These are phyloP conservation scores for Coemansia sp. DNA, from an alignment of 192 early-diverging fungal genomes.

Conservation along the genomic window DNA sequence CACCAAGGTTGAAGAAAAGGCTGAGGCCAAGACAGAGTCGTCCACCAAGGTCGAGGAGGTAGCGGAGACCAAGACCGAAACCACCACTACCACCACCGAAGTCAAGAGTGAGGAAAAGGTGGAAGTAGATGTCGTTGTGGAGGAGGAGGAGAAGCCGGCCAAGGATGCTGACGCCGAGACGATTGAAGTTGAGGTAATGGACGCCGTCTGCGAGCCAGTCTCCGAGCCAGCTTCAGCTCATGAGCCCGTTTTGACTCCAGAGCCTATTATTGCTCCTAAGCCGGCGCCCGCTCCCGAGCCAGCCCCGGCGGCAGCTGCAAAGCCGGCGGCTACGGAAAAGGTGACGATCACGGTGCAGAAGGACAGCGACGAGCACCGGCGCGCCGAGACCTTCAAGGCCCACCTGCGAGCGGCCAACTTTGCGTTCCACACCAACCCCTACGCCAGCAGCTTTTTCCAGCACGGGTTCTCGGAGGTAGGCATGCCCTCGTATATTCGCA, in stretches of 20 bases:
- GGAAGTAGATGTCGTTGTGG: constrained; percentile 1
- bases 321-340: too few species aligned
- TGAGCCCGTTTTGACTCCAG: constrained; percentile 1
- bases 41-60: constrained; percentile 1
- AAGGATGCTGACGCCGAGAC: constrained; percentile 2
- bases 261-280: constrained; percentile 11
- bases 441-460: constrained; percentile 39
- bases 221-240: neutral
- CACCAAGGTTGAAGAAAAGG: neutral
- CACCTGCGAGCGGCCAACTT: constrained; percentile 24
- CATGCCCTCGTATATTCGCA: constrained; percentile 32
- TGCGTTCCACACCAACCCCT: constrained; percentile 40
- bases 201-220: neutral
- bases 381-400: constrained; percentile 21
- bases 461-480: constrained; percentile 38
- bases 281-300: neutral
- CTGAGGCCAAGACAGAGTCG: neutral
- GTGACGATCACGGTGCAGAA: constrained; percentile 1
- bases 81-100: neutral
- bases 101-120: constrained; percentile 7
- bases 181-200: constrained; percentile 7
- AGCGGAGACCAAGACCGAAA: constrained; percentile 5
- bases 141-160: neutral
- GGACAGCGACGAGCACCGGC: neutral
- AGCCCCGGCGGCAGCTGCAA: neutral